Evolutionary conservation across 163 green algal genomes (phyloP).

Genomic region (Prototheca wickerhamii): DNA sequence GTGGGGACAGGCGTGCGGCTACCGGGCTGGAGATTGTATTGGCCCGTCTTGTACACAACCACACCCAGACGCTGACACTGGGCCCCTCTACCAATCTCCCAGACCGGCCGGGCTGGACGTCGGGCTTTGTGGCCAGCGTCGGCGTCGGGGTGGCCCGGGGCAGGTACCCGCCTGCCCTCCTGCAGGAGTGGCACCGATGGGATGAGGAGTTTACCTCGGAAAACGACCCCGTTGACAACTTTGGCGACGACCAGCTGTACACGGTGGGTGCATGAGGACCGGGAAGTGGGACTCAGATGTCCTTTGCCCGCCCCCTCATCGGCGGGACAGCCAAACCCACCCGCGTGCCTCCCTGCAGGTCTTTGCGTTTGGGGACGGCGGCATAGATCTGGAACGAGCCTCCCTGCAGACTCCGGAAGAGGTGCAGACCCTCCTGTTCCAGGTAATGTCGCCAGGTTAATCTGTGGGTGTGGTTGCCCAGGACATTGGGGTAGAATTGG

Average conservation of each 20-base stretch:
- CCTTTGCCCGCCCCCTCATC: no score
- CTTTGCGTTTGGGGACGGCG: slow-evolving; percentile 75
- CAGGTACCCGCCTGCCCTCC: slow-evolving; percentile 55
- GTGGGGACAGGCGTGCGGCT: not conserved
- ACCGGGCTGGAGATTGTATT: not conserved
- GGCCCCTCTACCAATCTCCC: no score
- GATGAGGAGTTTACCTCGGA: slow-evolving; percentile 49
- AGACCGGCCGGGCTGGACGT: slow-evolving; percentile 51
- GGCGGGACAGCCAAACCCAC: no score
- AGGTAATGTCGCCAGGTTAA: slow-evolving; percentile 63
- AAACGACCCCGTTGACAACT: slow-evolving; percentile 62
- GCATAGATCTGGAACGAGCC: slow-evolving; percentile 80
- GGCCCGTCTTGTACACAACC: no score
- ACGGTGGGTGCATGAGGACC: slow-evolving; percentile 16
- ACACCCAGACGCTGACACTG: no score
- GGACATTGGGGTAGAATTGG: no score
- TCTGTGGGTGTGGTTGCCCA: no score
- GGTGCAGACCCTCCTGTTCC: slow-evolving; percentile 69
- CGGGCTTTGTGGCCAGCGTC: slow-evolving; percentile 59
- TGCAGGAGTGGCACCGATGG: slow-evolving; percentile 72
- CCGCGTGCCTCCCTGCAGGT: slow-evolving; percentile 42
- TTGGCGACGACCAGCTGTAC: slow-evolving; percentile 48
- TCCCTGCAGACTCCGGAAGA: slow-evolving; percentile 56
- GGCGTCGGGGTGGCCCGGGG: slow-evolving; percentile 71
- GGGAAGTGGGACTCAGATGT: not conserved